A percentile compares a stretch with the other conserved stretches of the same genome.
Evolutionary conservation across 2,329 filamentous ascomycete species (phyloP).

Genomic region (Sporothrix inflata): DNA sequence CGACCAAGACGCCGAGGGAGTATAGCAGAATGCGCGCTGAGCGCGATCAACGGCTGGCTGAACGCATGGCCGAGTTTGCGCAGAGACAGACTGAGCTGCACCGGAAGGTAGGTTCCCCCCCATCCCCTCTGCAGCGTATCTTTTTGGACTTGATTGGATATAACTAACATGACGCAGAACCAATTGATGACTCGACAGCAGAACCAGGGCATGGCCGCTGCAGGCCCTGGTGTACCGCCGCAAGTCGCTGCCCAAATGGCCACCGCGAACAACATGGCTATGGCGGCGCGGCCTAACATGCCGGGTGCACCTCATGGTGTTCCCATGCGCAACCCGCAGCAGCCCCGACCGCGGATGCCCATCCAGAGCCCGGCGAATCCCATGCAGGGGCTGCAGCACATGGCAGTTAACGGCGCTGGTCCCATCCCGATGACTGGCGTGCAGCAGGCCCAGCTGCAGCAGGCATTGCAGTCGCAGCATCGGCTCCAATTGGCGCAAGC

Average conservation of each 20-base stretch:
- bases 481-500: constrained; percentile 57
- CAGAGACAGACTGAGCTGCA: constrained; percentile 66
- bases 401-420: constrained; percentile 49
- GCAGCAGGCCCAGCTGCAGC: constrained; percentile 67
- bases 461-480: constrained; percentile 60
- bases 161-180: constrained; percentile 35
- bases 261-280: constrained; percentile 39
- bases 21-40: constrained; percentile 90
- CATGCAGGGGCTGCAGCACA: constrained; percentile 21
- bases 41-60: constrained; percentile 70
- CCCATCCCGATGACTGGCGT: constrained; percentile 66
- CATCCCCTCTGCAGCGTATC: neutral
- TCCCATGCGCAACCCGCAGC: constrained; percentile 50
- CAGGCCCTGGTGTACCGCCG: constrained; percentile 37
- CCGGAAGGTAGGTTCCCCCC: constrained; percentile 52
- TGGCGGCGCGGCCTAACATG: constrained; percentile 48
- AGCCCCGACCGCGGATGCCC: constrained; percentile 55
- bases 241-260: constrained; percentile 51
- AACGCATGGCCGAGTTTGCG: constrained; percentile 60
- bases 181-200: constrained; percentile 34
- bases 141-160: neutral
- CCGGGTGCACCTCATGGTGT: constrained; percentile 46
- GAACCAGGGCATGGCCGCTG: constrained; percentile 29
- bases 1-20: constrained; percentile 79
- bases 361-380: constrained; percentile 57